phyloP scores from a whole-genome alignment of 148 eudicot species.

The Bassia scoparia region DNA sequence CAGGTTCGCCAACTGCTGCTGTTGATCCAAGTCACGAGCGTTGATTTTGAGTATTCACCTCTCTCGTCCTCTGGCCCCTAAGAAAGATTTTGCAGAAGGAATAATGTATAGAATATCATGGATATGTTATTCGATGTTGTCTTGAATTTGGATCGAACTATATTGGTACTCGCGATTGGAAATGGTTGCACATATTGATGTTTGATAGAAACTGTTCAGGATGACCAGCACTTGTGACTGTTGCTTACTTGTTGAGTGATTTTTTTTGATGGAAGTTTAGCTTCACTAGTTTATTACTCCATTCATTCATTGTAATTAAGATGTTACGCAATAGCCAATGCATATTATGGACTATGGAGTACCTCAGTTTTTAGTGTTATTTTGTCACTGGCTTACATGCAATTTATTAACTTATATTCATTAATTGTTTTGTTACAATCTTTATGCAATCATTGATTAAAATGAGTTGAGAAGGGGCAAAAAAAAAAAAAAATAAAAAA shows the following conservation, averaged over 20 bases:
- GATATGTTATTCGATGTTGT: not conserved
- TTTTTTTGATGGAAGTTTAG: not conserved
- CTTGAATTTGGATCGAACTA: not conserved
- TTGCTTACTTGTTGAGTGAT: not conserved
- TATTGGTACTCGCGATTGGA: not conserved
- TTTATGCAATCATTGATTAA: too few species aligned
- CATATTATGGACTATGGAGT: too few species aligned
- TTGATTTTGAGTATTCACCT: not conserved
- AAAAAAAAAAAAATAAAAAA: too few species aligned
- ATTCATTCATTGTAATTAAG: not conserved
- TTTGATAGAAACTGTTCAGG: not conserved
- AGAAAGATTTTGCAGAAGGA: not conserved
- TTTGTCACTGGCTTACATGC: too few species aligned
- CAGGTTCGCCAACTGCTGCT: constrained; percentile 73
- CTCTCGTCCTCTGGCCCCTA: not conserved
- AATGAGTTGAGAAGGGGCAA: too few species aligned
- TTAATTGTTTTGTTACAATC: too few species aligned
- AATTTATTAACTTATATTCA: too few species aligned
- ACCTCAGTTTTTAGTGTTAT: too few species aligned
- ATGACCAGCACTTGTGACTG: not conserved
- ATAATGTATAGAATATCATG: constrained; percentile 3
- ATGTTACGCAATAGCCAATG: not conserved
- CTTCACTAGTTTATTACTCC: not conserved
- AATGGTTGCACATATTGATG: not conserved
- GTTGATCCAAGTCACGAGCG: constrained; percentile 30